Conservation (phyloP, 495 filamentous ascomycete species). For the Penicillium mononematosum region DNA sequence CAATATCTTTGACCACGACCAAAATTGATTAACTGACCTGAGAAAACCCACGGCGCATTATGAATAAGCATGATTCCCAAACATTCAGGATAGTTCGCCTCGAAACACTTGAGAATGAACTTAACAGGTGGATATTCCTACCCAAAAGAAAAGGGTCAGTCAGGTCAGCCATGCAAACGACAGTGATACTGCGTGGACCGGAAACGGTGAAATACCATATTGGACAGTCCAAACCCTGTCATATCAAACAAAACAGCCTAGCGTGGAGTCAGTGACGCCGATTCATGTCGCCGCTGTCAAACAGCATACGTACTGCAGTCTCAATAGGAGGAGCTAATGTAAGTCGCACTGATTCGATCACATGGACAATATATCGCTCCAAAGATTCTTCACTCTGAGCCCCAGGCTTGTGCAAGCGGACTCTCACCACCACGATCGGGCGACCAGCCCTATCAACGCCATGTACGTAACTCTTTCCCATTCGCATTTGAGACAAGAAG, state of each 20-base stretch:
- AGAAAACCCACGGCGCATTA: conserved; percentile 94
- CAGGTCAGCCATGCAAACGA: background rate
- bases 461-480: conserved; percentile 91
- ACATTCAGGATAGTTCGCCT: conserved; percentile 93
- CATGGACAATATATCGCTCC: conserved; percentile 85
- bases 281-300: background rate
- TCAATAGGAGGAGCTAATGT: conserved; percentile 73
- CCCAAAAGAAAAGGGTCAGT: background rate
- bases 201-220: conserved; percentile 64
- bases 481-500: conserved; percentile 78
- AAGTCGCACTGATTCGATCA: conserved; percentile 85
- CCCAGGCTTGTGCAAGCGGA: conserved; percentile 75
- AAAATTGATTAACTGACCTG: conserved; percentile 49
- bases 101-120: conserved; percentile 96
- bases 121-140: conserved; percentile 93
- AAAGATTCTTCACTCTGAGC: conserved; percentile 79
- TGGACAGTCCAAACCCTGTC: conserved; percentile 85
- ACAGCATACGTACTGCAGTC: conserved; percentile 67
- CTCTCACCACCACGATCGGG: conserved; percentile 79
- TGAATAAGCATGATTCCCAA: conserved; percentile 85
- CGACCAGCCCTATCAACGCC: conserved; percentile 78
- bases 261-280: conserved; percentile 13
- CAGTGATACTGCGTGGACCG: background rate
- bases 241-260: conserved; percentile 88
- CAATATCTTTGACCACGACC: background rate